phyloP scores from a whole-genome alignment of 768 basidiomycete species.

The Candolleomyces aberdarensis region DNA sequence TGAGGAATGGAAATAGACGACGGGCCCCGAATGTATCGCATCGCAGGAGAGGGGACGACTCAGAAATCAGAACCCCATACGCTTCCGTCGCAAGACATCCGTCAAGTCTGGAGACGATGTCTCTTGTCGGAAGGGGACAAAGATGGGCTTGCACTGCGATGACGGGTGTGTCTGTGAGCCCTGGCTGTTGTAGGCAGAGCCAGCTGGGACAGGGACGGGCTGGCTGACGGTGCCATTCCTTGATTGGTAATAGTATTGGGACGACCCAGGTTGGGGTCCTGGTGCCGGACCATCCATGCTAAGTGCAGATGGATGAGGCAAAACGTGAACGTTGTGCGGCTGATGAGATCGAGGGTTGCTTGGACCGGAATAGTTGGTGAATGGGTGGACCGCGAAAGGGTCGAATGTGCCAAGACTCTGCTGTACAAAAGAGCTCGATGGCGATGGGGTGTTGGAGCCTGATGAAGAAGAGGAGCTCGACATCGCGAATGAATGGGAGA shows the following conservation, averaged over 20 bases:
- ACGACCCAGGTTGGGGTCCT: background rate
- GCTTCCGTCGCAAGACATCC: slow-evolving; percentile 8
- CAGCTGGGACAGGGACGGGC: background rate
- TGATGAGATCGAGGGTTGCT: background rate
- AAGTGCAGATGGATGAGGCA: slow-evolving; percentile 9
- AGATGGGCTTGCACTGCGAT: slow-evolving; percentile 4
- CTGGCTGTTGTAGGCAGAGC: too few species aligned
- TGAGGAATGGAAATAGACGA: too few species aligned
- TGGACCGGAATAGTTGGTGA: slow-evolving; percentile 9
- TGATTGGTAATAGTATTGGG: background rate
- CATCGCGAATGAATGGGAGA: background rate
- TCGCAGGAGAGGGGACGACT: background rate
- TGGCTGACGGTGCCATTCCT: background rate
- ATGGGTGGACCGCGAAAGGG: slow-evolving; percentile 9
- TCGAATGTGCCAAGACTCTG: background rate
- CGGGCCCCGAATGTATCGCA: too few species aligned
- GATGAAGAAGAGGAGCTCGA: slow-evolving; percentile 4
- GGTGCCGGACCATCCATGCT: slow-evolving; percentile 2
- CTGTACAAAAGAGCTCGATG: background rate
- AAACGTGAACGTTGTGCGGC: background rate
- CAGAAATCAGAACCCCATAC: background rate
- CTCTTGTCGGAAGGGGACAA: slow-evolving; percentile 10
- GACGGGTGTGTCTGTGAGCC: background rate
- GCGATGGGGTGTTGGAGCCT: slow-evolving; percentile 8
- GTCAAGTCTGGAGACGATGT: slow-evolving; percentile 9